Base-by-base conservation (phyloP, 2,329 filamentous ascomycete genomes). In the Rosellinia necatrix region DNA sequence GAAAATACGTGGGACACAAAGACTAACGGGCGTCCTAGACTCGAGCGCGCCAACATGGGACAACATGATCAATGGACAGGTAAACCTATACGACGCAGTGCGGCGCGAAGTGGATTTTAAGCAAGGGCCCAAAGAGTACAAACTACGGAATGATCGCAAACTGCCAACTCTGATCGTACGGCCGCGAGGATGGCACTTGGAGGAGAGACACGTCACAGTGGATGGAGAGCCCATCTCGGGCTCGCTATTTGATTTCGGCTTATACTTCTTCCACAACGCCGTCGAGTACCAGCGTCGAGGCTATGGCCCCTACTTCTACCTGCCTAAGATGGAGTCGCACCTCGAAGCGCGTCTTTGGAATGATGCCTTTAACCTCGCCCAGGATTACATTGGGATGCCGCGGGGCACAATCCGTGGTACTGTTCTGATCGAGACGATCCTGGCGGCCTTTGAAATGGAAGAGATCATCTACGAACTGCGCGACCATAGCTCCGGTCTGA, bases 401-500 rank as follows among this genome's bases (percentile, higher is more conserved):
- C 85, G 94, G 58, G 94, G 94, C 52, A 97, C 92, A 51, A 96
- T 97, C 76, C 89, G 94, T 67, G 94, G 85, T 60, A 99, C 94
- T 3, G 93, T 97, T 34, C 80, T 99, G 67, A 97, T 99, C 70
- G 94, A 99, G 84, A 97, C 94, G 53, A 97, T 99, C 74, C 84
- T 93, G 38, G 94, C 94, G 37, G 94, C 93, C 13, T 99, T 99
- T 70, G 94, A 99, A 82, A 99, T 99, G 94, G 94, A 99, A 69
- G 94, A 99, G 86, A 97, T 99, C 77, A 97, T 99, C 78, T 99
- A 97, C 76, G 94, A 97, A 80, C 88, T 99, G 65, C 89, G 94
- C 59, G 93, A 97, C 72, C 94, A 99, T 81, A 93, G 88, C 74
- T 89, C 93, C 6, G 94, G 94, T 43, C 85, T 99, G 70, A 99